Base-by-base conservation (phyloP, 345 rosid species). In the Kernera saxatilis region DNA sequence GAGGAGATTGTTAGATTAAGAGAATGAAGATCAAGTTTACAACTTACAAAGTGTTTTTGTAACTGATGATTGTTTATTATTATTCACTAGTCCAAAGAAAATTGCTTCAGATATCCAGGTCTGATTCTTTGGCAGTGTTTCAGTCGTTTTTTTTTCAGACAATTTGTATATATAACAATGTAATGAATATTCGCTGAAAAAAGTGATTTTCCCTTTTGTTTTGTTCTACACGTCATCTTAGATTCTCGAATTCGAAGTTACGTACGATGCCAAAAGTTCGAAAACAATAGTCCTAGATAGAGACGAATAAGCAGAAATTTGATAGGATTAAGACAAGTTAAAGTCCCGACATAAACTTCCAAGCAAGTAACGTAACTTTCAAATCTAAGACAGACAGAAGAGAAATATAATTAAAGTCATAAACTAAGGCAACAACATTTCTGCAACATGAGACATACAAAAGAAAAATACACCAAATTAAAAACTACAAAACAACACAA, bases 361-460 rank as follows among this genome's bases (percentile, higher is more conserved):
- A 64, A 64, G 7, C 58, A 61, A 27, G 74, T 35, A 25, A 75
- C 51, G 70, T 75, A 43, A 33, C 74, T 75, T 75, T 74, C 78
- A 74, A 49, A 74, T 74, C 72, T 50, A 67, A 64, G 61, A 68
- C 66, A 39, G 50, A 48, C 67, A 15, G 32, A 67, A 68, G 32
- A 64, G 40, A 65, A 27, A 44, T 45, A 33, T 73, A 5, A 55
- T 14, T 14, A 55, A 72, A 72, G 26, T 71, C 69, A 71, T 52
- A 41, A 62, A 72, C 46, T 50, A 58, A 67, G 54, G 62, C 73
- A 74, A 67, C 73, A 74, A 22, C 63, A 67, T 58, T 40, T 55
- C 64, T 23, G 70, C 56, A 48, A 60, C 60, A 51, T 70, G 56
- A 72, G 32, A 58, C 70, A 57, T 26, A 37, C 67, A 56, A 21